phyloP scores from a whole-genome alignment of 345 rosid genomes.

The Pelargonium nanum region DNA sequence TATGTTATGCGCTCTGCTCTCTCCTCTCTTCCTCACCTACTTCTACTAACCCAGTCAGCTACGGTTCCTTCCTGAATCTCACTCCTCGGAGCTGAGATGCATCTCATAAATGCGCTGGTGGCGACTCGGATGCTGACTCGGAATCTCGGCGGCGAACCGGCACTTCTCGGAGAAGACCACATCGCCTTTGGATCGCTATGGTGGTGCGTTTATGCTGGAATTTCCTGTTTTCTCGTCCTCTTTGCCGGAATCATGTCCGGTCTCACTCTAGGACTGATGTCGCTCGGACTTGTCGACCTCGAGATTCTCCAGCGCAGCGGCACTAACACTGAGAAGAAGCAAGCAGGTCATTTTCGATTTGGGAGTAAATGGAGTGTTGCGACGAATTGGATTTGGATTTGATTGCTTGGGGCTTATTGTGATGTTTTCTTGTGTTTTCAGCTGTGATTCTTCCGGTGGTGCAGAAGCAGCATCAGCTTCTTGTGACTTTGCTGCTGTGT shows the following conservation, averaged over 20 bases:
- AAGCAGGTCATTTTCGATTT: constrained; percentile 46
- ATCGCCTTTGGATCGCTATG: constrained; percentile 48
- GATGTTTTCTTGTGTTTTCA: constrained; percentile 7
- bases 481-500: constrained; percentile 80
- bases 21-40: too few species aligned
- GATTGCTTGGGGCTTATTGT: not conserved
- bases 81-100: constrained; percentile 3
- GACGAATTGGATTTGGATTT: too few species aligned
- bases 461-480: constrained; percentile 91
- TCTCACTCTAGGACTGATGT: constrained; percentile 93
- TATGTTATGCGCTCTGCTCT: too few species aligned
- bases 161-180: constrained; percentile 17
- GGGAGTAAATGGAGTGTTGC: not conserved
- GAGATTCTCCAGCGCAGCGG: constrained; percentile 96
- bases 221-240: constrained; percentile 68
- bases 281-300: constrained; percentile 91
- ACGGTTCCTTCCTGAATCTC: too few species aligned
- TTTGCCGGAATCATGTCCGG: constrained; percentile 99
- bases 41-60: too few species aligned
- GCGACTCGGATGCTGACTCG: constrained; percentile 48
- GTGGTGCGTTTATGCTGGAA: constrained; percentile 62
- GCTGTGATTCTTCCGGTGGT: constrained; percentile 83
- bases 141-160: constrained; percentile 19
- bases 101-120: constrained; percentile 58
- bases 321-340: constrained; percentile 67